A percentile compares a stretch with the other conserved stretches of the same genome.
Evolutionary conservation across 768 basidiomycete species (phyloP).

Genomic region (Termitomyces eurrhizus): DNA sequence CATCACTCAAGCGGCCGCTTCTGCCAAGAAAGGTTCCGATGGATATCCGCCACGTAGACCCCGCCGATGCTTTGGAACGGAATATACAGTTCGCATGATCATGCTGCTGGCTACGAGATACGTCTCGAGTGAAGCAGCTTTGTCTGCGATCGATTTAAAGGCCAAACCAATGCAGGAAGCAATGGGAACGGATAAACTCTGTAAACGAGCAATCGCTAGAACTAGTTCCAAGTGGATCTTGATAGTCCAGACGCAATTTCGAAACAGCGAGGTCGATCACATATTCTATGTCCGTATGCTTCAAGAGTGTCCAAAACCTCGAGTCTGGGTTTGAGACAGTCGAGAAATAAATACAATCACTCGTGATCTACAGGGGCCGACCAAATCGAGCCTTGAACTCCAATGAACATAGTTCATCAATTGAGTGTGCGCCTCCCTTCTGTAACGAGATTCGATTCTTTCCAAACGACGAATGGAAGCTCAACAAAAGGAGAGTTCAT

Average conservation of each 20-base stretch:
- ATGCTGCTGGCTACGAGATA: background rate
- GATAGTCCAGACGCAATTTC: background rate
- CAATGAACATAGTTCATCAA: background rate
- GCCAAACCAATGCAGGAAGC: background rate
- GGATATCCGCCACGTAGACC: background rate
- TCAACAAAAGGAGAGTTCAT: background rate
- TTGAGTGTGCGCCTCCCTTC: no score
- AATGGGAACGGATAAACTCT: background rate
- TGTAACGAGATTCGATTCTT: no score
- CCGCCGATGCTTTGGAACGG: no score
- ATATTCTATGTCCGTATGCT: background rate
- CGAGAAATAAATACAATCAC: no score
- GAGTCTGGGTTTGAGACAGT: no score
- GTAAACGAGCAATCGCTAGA: background rate
- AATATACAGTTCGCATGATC: no score
- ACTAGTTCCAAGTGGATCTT: background rate
- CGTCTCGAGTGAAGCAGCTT: constrained; percentile 2
- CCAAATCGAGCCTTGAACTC: background rate
- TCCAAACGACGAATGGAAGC: no score
- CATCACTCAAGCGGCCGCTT: background rate
- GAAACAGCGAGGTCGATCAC: background rate
- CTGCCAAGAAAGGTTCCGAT: constrained; percentile 2
- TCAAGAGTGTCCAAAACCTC: background rate
- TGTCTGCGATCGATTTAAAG: background rate
- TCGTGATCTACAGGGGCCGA: background rate